Evolutionary conservation across 108 stramenopile genomes (phyloP), one percentile per base, ranked within the genome.

Genomic region (Nitzschia putrida): DNA sequence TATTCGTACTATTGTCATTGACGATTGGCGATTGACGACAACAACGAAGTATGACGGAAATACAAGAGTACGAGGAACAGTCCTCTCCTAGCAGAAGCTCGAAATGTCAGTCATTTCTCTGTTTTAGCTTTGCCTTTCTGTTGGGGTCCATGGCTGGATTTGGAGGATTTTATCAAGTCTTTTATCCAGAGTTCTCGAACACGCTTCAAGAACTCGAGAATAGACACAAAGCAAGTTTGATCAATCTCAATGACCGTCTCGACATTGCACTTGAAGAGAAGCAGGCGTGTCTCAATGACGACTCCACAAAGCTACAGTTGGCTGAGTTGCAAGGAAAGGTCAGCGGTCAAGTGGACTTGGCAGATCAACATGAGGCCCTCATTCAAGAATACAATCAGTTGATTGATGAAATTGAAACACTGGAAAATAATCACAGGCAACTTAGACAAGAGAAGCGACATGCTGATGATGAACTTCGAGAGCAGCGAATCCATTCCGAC

Each of bases 251-350:
- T 41, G 61, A 63, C n/a, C 42, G 44, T n/a, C n/a, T 63, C 1
- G 44, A 47, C 24, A 20, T 63, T 9, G 44, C 23, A 8, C 37
- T 22, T 3, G 29, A 45, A 12, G 61, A 63, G 44, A 44, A 20
- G 23, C 61, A 24, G 45, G 44, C 37, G 21, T 63, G 61, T 63
- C 24, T 63, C 22, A 43, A 63, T 20, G 44, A 63, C 21, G 61
- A 63, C 37, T 22, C 42, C 10, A 13, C 43, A 0, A 22, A 0
- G n/a, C 20, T 63, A 20, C 38, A 26, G 23, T 10, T 47, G 18
- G 61, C 61, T 3, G 61, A 63, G 22, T 10, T 63, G 9, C 16
- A 22, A 21, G 61, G 61, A 22, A 63, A 44, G 44, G 12, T 63
- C 9, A 23, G 22, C 12, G 42, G 11, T 13, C 54, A 55, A 3